Base-by-base conservation (phyloP, 192 early-diverging fungal genomes). In the Coemansia sp. region DNA sequence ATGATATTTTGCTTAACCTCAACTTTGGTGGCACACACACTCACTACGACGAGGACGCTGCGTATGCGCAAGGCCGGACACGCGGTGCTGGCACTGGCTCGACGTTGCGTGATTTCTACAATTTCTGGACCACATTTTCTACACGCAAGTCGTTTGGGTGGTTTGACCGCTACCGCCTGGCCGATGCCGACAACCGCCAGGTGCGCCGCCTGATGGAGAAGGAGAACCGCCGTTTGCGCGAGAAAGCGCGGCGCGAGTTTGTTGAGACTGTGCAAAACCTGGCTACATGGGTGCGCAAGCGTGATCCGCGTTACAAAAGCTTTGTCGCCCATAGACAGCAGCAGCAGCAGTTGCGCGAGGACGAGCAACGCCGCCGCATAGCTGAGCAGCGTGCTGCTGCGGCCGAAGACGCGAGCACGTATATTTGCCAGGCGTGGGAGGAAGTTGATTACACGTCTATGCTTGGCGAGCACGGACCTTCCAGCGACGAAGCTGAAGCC, bases 71-170 rank as follows among this genome's bases (percentile, higher is more conserved):
- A 11, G 60, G 60, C 8, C 41, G 65, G 23, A 41, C n/a, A 9
- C 45, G 48, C 21, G 45, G 54, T 24, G 60, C 37, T 17, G 67
- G 50, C 56, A 73, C 66, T 1, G 63, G 63, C 43, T 57, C 62
- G 10, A 84, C 79, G 3, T 54, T 88, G 50, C 80, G 85, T 27
- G 87, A 89, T 45, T 93, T 93, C 61, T 94, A 94, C 72, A 86
- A 79, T 41, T 85, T 88, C 32, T 98, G 93, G 86, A 72, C 86
- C 24, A 87, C 85, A 15, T 99, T 97, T 67, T 75, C 89, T 1
- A 85, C 89, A 12, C 72, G 79, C 62, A 98, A 98, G 76, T 89
- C 88, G n/a, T 99, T 98, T 65, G 83, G 85, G 27, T 99, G 97
- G 97, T 84, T 84, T 52, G 97, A 99, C 77, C 89, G 94, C 61